Base-by-base conservation (phyloP, 1,139 yeast genomes). In the Suhomyces anneliseae region DNA sequence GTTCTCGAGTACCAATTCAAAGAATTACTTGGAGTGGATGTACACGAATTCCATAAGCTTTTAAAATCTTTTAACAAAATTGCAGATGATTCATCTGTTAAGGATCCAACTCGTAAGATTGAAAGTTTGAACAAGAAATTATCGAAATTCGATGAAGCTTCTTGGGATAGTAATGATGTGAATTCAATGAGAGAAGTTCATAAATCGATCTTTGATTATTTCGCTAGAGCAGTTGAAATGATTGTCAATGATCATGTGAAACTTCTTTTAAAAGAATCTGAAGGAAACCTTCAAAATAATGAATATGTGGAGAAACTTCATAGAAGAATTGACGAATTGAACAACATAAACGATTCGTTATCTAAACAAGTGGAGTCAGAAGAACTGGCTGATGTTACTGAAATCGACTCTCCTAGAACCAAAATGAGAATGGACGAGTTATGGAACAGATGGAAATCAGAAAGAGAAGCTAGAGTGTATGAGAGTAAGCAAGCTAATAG, bases 371-470 rank as follows among this genome's bases (percentile, higher is more conserved):
- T 59, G 27, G 65, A 62, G 9, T 36, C 50, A 2, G 11, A 53
- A 42, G 49, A 52, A 44, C 31, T 43, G 40, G 8, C 43, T 34
- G 53, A 54, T 39, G 33, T 49, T 38, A 39, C 46, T 43, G 43
- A 53, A 45, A 26, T 47, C 42, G 29, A 56, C n/a, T 57, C 58
- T 49, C 74, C 80, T 26, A 60, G 74, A 45, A 66, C 76, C 37
- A 72, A 69, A 48, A 56, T 83, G 41, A 69, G 90, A 48, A 70
- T 85, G 31, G 84, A 81, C 36, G 90, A 83, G 53, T 60, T 87
- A 38, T 79, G 81, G 39, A 79, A 73, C 49, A 72, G 85, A 54
- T 83, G 89, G 85, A 82, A 83, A 56, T 73, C 83, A 1, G 92
- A 87, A 55, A 69, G 90, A 53, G 95, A 86, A 60, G 79, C 87